Evolutionary conservation across 116 monocot genomes (phyloP).

Genomic region (Dioscorea cayenensis): DNA sequence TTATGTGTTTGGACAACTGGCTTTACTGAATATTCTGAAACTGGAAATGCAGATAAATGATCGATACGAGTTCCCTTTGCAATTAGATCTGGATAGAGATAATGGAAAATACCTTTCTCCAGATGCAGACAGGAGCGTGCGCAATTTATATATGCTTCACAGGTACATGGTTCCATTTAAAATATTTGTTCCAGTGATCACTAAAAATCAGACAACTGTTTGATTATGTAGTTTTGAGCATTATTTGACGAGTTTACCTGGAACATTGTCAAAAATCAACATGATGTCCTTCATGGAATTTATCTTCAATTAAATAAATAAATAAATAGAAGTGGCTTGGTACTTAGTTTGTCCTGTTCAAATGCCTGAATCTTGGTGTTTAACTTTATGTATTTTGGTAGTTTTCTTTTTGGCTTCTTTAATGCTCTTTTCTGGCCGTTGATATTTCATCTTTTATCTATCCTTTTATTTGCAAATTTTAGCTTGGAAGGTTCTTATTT

Average conservation of each 20-base stretch:
- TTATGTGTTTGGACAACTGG: neutral
- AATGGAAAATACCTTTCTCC: slow-evolving; percentile 96
- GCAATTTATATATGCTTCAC: slow-evolving; percentile 93
- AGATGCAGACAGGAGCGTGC: slow-evolving; percentile 78
- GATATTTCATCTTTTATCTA: too few species aligned
- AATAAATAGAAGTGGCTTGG: too few species aligned
- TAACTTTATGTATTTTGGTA: too few species aligned
- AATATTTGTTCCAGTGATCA: neutral
- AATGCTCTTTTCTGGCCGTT: too few species aligned
- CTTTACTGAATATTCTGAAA: neutral
- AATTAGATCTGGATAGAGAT: slow-evolving; percentile 95
- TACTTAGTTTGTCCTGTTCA: too few species aligned
- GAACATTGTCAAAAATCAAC: neutral
- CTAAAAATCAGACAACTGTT: neutral
- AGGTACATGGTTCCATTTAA: slow-evolving; percentile 41
- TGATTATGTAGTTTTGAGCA: neutral
- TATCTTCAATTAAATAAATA: too few species aligned
- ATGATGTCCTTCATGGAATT: too few species aligned
- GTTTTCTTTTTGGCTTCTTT: too few species aligned
- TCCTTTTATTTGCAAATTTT: too few species aligned
- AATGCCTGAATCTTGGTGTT: too few species aligned
- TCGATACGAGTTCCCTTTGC: slow-evolving; percentile 95
- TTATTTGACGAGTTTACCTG: neutral
- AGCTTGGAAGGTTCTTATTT: too few species aligned
- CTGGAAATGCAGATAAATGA: slow-evolving; percentile 85